Percentiles rank a stretch among this genome's conserved stretches.
Conservation (phyloP, 148 eudicot species). For the Vaccinium vitisidaea region DNA sequence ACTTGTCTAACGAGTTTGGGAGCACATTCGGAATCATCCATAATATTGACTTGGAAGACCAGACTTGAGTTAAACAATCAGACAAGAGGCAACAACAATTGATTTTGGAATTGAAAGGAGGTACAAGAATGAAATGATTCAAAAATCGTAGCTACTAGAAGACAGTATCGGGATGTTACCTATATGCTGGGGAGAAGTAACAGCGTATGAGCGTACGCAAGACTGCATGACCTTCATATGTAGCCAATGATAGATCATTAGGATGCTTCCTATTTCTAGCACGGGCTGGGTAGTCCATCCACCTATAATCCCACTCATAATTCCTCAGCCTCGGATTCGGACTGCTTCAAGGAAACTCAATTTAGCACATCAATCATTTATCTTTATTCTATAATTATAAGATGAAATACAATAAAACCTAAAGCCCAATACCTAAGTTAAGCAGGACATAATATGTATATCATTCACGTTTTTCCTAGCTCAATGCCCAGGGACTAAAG, state of each 20-base stretch:
- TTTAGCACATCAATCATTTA: slow-evolving; percentile 2
- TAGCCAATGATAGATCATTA: slow-evolving; percentile 70
- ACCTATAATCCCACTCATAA: slow-evolving; percentile 81
- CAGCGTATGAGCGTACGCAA: slow-evolving; percentile 88
- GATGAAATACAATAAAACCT: not conserved
- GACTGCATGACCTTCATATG: slow-evolving; percentile 86
- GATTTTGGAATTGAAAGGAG: not conserved
- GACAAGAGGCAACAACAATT: not conserved
- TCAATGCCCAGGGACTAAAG: not conserved
- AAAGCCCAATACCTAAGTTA: not conserved
- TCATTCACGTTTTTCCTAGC: not conserved
- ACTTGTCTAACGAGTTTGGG: too few species aligned
- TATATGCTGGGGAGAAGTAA: slow-evolving; percentile 78
- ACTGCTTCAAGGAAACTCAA: slow-evolving; percentile 5
- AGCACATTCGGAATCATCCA: not conserved
- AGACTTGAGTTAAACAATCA: not conserved
- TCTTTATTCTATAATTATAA: not conserved
- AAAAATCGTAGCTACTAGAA: not conserved
- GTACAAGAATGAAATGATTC: not conserved
- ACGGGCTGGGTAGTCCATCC: slow-evolving; percentile 72
- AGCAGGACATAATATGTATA: not conserved
- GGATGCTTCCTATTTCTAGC: slow-evolving; percentile 53
- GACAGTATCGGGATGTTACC: slow-evolving; percentile 31
- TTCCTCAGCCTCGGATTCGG: slow-evolving; percentile 34
- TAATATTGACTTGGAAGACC: not conserved